These are phyloP conservation scores for Wickerhamiella siamensis DNA, from an alignment of 805 yeast species.

Conservation along the genomic window DNA sequence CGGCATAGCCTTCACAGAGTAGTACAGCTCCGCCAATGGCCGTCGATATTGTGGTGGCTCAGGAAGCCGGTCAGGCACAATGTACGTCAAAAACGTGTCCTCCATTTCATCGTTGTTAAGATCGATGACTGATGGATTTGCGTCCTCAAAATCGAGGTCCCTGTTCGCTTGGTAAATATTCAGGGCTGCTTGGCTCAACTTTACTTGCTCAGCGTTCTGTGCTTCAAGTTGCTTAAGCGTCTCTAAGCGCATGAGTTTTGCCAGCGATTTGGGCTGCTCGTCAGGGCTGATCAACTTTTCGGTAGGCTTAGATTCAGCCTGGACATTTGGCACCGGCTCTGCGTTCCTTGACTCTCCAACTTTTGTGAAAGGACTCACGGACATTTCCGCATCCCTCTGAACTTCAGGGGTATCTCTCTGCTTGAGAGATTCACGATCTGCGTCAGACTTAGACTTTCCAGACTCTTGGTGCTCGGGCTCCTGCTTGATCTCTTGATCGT, in stretches of 20 bases:
- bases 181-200: neutral
- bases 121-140: neutral
- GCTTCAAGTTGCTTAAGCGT: neutral
- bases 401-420: no score
- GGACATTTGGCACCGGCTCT: neutral
- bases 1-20: slow-evolving; percentile 78
- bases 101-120: neutral
- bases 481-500: no score
- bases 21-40: slow-evolving; percentile 70
- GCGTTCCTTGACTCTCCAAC: neutral
- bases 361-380: neutral
- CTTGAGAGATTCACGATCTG: no score
- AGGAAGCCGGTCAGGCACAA: slow-evolving; percentile 25
- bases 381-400: no score
- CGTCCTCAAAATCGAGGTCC: neutral
- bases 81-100: slow-evolving; percentile 10
- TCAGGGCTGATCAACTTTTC: neutral
- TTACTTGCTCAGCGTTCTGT: neutral
- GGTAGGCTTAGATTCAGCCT: neutral
- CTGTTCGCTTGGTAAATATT: neutral
- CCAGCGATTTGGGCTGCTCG: neutral
- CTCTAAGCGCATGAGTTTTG: neutral
- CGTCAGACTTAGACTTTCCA: no score
- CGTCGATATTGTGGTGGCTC: slow-evolving; percentile 22
- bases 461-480: no score